Evolutionary conservation across 495 filamentous ascomycete species (phyloP).

Genomic region (Daldinia childiae): DNA sequence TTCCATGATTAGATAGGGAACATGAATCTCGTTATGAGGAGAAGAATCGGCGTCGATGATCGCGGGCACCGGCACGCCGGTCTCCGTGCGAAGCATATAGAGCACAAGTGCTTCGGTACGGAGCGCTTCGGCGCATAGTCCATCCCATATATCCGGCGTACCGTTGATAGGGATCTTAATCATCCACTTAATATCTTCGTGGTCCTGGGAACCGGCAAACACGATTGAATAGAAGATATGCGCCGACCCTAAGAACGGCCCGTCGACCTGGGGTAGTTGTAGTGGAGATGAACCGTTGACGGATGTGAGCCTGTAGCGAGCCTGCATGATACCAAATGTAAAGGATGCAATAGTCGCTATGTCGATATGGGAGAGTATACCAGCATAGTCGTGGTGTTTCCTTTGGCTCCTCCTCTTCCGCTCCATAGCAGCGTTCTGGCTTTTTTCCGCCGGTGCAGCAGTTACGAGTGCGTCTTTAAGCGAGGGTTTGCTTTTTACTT

Average conservation of each 20-base stretch:
- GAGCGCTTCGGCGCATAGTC: conserved; percentile 24
- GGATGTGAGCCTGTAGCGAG: not conserved
- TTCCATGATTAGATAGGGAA: conserved; percentile 41
- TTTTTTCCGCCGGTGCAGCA: conserved; percentile 26
- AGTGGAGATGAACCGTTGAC: conserved; percentile 1
- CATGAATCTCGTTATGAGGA: conserved; percentile 31
- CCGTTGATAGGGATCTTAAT: conserved; percentile 40
- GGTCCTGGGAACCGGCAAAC: conserved; percentile 3
- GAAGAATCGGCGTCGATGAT: conserved; percentile 38
- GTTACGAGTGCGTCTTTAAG: conserved; percentile 24
- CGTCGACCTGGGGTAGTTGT: conserved; percentile 24
- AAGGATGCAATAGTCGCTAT: conserved; percentile 28
- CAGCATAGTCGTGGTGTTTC: conserved; percentile 24
- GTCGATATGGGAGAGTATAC: conserved; percentile 35
- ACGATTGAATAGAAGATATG: conserved; percentile 40
- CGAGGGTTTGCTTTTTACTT: conserved; percentile 9
- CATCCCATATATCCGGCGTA: conserved; percentile 35
- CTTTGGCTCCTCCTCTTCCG: not conserved
- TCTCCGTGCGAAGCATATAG: conserved; percentile 28
- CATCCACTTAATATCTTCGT: conserved; percentile 28
- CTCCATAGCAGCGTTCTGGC: not conserved
- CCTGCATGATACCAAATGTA: conserved; percentile 25
- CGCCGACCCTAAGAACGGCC: conserved; percentile 33
- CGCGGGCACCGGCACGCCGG: conserved; percentile 33
- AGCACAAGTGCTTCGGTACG: conserved; percentile 37